phyloP scores from a whole-genome alignment of 1,284 basidiomycete species.

The Puccinia brachypodii region DNA sequence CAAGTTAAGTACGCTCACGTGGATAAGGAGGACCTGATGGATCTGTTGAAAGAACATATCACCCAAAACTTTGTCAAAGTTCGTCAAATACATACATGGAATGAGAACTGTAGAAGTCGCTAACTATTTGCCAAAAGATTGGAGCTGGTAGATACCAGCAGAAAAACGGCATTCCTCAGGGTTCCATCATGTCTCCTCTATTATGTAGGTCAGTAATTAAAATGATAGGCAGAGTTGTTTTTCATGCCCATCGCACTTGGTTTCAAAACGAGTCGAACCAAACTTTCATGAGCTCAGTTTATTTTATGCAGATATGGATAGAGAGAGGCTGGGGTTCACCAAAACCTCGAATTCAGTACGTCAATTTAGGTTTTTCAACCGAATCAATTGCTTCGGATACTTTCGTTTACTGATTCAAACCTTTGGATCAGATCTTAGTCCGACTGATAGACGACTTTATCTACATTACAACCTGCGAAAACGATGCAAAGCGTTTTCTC shows the following conservation, averaged over 20 bases:
- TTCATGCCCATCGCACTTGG: neutral
- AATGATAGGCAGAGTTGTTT: neutral
- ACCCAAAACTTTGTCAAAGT: slow-evolving; percentile 87
- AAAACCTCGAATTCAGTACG: slow-evolving; percentile 66
- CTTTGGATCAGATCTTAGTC: slow-evolving; percentile 66
- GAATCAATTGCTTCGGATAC: neutral
- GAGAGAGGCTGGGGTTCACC: slow-evolving; percentile 65
- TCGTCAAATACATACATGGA: slow-evolving; percentile 48
- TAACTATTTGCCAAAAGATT: slow-evolving; percentile 62
- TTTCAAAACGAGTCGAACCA: neutral
- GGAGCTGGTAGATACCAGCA: slow-evolving; percentile 77
- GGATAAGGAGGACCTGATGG: slow-evolving; percentile 65
- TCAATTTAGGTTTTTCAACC: neutral
- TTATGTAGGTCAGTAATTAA: slow-evolving; percentile 63
- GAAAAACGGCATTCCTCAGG: slow-evolving; percentile 89
- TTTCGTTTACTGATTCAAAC: neutral
- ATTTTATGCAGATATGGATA: slow-evolving; percentile 90
- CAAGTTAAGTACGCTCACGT: slow-evolving; percentile 68
- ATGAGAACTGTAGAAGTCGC: neutral
- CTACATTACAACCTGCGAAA: slow-evolving; percentile 71
- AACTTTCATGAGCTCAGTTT: slow-evolving; percentile 62
- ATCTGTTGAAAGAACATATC: slow-evolving; percentile 82
- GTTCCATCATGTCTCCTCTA: slow-evolving; percentile 82
- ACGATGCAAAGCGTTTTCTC: slow-evolving; percentile 71
- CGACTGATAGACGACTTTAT: slow-evolving; percentile 93